Evolutionary conservation across 495 filamentous ascomycete species (phyloP).

Genomic region (Paragyromitra xinjiangensis): DNA sequence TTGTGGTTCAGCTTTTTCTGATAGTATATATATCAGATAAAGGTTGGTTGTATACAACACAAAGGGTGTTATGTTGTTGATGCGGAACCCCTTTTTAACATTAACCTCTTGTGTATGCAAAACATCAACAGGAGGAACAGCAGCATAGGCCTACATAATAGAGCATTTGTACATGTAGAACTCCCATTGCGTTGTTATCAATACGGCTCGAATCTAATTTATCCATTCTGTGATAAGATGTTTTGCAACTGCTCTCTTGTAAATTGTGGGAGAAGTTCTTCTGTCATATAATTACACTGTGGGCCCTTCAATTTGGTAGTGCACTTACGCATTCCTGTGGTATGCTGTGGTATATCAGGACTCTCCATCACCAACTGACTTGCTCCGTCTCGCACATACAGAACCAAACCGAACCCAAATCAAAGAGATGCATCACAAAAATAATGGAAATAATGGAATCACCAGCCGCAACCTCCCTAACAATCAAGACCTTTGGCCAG

Average conservation of each 20-base stretch:
- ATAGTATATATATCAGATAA: neutral
- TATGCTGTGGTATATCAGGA: neutral
- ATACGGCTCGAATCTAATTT: too few relatives aligned
- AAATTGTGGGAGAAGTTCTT: neutral
- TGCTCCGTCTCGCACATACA: neutral
- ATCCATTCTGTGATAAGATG: neutral
- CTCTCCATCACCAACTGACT: neutral
- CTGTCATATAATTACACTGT: neutral
- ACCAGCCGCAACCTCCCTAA: neutral
- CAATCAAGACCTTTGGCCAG: constrained; percentile 3
- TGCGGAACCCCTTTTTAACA: neutral
- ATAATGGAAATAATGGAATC: neutral
- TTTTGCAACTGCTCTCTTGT: neutral
- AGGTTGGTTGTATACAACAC: neutral
- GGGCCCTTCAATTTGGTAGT: neutral
- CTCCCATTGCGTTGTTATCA: too few relatives aligned
- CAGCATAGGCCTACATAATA: too few relatives aligned
- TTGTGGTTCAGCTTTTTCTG: neutral
- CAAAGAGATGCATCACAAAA: neutral
- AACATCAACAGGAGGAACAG: too few relatives aligned
- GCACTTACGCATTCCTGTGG: neutral
- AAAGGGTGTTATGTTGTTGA: neutral
- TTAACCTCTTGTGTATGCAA: neutral
- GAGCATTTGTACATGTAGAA: too few relatives aligned
- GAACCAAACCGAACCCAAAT: neutral